Base-by-base conservation (phyloP, 768 basidiomycete genomes). In the Udeniomyces megalosporus region DNA sequence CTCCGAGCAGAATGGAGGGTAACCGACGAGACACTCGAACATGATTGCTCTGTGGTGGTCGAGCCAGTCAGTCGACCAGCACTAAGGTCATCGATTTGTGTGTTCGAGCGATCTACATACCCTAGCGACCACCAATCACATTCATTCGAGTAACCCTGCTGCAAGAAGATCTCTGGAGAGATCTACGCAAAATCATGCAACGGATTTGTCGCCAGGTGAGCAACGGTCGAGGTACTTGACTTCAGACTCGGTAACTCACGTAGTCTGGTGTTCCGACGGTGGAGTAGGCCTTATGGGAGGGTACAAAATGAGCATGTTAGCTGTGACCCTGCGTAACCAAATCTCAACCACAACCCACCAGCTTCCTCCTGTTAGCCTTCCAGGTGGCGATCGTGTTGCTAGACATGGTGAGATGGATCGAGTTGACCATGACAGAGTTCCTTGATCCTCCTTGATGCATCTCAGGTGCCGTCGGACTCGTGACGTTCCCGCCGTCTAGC, bases 111-210 rank as follows among this genome's bases (percentile, higher is more conserved):
- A 59, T n/a, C n/a, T n/a, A n/a, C 58, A 7, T 10, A 59, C 58
- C 95, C 95, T 31, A 97, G 79, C 8, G 92, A 95, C 95, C 95
- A 99, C 91, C 92, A 97, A 74, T 99, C 95, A 70, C 92, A 96
- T 74, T 93, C 92, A 69, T 92, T 88, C 26, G 88, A 90, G 72
- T 97, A 97, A n/a, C 95, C 95, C 71, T 88, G 84, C 72, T 92
- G 89, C 64, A 85, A 74, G 78, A 97, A 97, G 70, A 96, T 95
- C 73, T 97, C 92, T 0, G 92, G 91, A 2, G 93, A 90, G 68
- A 96, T 95, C 74, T 74, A 46, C 4, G 15, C 24, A 28, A 32
- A 47, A 15, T 15, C 2, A 8, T 53, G 24, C 5, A 44, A 32
- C 46, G 46, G 15, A 6, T 12, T n/a, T n/a, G 51, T 5, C 14